These are phyloP conservation scores for Tylopilus plumbeoviolaceoides DNA, from an alignment of 768 basidiomycete genomes.

Conservation along the genomic window DNA sequence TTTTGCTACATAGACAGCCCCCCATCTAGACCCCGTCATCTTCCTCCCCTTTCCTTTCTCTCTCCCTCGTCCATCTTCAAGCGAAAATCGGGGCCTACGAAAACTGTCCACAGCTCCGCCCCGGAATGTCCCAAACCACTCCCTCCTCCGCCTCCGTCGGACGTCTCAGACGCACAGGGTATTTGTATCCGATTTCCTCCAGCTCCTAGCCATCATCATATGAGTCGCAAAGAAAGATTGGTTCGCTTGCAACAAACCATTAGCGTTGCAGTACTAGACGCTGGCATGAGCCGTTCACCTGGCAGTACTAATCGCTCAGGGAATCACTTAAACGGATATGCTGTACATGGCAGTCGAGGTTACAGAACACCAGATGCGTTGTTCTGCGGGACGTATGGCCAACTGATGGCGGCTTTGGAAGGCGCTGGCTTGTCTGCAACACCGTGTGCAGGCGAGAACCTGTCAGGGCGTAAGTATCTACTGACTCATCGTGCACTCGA, in stretches of 20 bases:
- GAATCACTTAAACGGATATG: background rate
- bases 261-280: slow-evolving; percentile 34
- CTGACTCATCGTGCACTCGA: background rate
- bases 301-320: slow-evolving; percentile 2
- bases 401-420: slow-evolving; percentile 37
- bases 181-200: slow-evolving; percentile 25
- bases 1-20: slow-evolving; percentile 28
- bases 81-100: slow-evolving; percentile 9
- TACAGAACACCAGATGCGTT: slow-evolving; percentile 27
- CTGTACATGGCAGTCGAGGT: slow-evolving; percentile 3
- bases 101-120: background rate
- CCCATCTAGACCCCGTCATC: slow-evolving; percentile 6
- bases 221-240: slow-evolving; percentile 22
- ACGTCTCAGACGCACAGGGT: slow-evolving; percentile 13
- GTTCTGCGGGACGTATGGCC: slow-evolving; percentile 43
- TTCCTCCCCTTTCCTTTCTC: slow-evolving; percentile 12
- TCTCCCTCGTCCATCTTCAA: slow-evolving; percentile 25
- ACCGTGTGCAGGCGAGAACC: slow-evolving; percentile 28
- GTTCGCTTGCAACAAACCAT: slow-evolving; percentile 34
- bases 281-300: slow-evolving; percentile 38
- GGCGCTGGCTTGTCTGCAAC: slow-evolving; percentile 34
- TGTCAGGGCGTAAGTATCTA: slow-evolving; percentile 30
- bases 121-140: slow-evolving; percentile 13
- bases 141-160: slow-evolving; percentile 12
- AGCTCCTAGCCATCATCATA: background rate